Base-by-base conservation (phyloP, 352 stramenopile genomes). In the Globisporangium cederbergense region DNA sequence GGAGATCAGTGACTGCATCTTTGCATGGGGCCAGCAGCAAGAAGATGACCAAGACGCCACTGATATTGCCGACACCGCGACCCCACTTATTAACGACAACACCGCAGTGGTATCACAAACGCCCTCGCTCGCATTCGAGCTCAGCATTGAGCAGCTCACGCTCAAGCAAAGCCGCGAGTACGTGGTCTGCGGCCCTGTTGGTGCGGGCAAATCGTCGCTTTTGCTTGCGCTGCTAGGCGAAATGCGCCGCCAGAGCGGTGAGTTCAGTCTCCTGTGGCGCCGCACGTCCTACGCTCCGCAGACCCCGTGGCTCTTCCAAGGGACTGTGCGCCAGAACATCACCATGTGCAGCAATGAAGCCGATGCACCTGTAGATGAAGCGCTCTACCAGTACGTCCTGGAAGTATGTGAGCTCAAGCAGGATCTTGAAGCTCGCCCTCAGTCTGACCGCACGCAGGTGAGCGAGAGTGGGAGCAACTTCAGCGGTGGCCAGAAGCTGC, bases 181-280 rank as follows among this genome's bases (percentile, higher is more conserved):
- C 59, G 67, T 93, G 10, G 74, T 97, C 0, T 90, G 79, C 52
- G 97, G 98, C 1, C 73, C 79, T 2, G 95, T 99, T 2, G 98
- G 97, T 1, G 85, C 79, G 14, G 97, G 97, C 2, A 99, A 99
- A 70, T 98, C 88, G 28, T 98, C 93, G 0, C 83, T 99, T 1
- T 72, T 99, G 16, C 84, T 95, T 5, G 92, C 94, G 4, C 73
- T 99, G 51, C 70, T 99, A 1, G 97, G 97, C 9, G 97, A 99
- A 72, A 98, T 99, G 85, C 83, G 90, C 28, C 75, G 62, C 47
- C 61, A 67, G n/a, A 62, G 55, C 9, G 77, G 77, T 40, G 32
- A 45, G 6, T 61, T 81, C 6, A 20, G 52, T 30, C 20, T 82
- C 3, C 25, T 50, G 2, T 58, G 65, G 13, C 51, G 67, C 1